phyloP scores from a whole-genome alignment of 2,329 filamentous ascomycete species.

The Monosporascus sp. region DNA sequence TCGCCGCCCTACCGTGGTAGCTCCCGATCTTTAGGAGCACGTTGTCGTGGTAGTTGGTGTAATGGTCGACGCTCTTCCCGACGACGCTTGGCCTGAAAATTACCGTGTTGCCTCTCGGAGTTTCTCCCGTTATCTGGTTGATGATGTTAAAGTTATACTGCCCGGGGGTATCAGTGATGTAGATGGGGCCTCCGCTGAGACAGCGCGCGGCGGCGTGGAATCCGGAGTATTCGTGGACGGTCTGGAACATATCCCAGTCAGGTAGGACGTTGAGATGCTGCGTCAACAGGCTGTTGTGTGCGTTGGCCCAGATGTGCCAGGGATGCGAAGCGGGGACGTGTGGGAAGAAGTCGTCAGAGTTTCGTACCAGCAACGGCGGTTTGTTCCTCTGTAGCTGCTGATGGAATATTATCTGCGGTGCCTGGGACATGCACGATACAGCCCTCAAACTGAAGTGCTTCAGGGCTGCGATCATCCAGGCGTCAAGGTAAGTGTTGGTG shows the following conservation, averaged over 20 bases:
- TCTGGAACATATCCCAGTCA: conserved; percentile 73
- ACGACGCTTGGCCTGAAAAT: conserved; percentile 73
- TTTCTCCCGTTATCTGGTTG: conserved; percentile 72
- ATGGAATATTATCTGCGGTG: conserved; percentile 80
- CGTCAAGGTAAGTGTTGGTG: conserved; percentile 73
- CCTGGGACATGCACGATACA: conserved; percentile 93
- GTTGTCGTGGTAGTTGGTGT: conserved; percentile 69
- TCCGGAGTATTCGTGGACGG: conserved; percentile 60
- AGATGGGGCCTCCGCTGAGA: conserved; percentile 86
- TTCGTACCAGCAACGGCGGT: conserved; percentile 70
- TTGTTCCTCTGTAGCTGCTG: conserved; percentile 73
- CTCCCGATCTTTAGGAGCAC: conserved; percentile 71
- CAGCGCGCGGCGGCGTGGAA: conserved; percentile 91
- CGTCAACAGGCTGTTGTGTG: conserved; percentile 78
- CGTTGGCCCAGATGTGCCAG: conserved; percentile 95
- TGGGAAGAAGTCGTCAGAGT: conserved; percentile 90
- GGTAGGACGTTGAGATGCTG: conserved; percentile 82
- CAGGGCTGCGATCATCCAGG: conserved; percentile 74
- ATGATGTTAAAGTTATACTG: conserved; percentile 73
- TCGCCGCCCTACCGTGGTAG: conserved; percentile 62
- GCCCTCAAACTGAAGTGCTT: conserved; percentile 71
- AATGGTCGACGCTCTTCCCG: conserved; percentile 68
- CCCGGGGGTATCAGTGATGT: conserved; percentile 87
- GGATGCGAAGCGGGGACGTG: conserved; percentile 74
- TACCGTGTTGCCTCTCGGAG: conserved; percentile 66